Evolutionary conservation across 345 rosid species (phyloP).

Genomic region (Mallotus nudiflorus): DNA sequence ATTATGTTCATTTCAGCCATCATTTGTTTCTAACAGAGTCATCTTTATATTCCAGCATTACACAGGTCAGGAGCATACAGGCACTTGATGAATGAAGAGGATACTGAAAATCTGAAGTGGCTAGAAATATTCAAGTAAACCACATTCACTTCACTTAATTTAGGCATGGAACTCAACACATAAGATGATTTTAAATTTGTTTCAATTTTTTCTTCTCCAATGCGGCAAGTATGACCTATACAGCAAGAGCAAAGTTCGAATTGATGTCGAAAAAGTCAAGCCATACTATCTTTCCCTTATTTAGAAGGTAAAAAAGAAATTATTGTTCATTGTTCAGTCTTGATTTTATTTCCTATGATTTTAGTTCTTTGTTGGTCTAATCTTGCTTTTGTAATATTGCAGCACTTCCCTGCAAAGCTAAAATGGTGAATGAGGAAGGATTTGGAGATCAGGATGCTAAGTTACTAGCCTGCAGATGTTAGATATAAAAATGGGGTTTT

Average conservation of each 20-base stretch:
- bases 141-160: neutral
- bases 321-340: neutral
- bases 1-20: no score
- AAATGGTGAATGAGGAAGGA: slow-evolving; percentile 36
- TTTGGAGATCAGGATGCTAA: neutral
- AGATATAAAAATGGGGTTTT: neutral
- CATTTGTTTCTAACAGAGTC: no score
- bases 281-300: no score
- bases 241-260: slow-evolving; percentile 61
- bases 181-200: neutral
- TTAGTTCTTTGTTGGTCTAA: neutral
- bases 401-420: slow-evolving; percentile 45
- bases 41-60: slow-evolving; percentile 36
- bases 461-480: neutral
- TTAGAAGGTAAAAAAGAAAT: no score
- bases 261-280: slow-evolving; percentile 59
- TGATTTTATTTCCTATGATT: no score
- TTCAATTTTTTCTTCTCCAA: no score
- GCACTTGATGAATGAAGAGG: slow-evolving; percentile 53
- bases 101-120: slow-evolving; percentile 51
- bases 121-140: slow-evolving; percentile 47
- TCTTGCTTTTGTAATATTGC: slow-evolving; percentile 9
- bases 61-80: slow-evolving; percentile 45
- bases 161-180: neutral
- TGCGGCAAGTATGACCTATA: slow-evolving; percentile 68